Conservation (phyloP, 768 basidiomycete species). For the Podaxis mareebaensis region DNA sequence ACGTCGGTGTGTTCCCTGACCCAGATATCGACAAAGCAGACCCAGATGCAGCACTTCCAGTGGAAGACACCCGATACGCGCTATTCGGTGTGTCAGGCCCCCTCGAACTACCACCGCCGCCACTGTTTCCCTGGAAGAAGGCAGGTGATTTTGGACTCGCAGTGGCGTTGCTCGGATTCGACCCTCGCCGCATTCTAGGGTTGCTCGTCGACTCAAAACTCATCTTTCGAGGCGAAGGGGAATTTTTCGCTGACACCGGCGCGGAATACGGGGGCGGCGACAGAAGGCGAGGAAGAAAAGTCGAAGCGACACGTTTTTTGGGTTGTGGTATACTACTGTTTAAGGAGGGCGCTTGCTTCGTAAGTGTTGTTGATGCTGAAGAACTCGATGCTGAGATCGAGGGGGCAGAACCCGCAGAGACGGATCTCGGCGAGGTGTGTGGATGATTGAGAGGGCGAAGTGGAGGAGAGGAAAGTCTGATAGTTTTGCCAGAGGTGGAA, state of each 20-base stretch:
- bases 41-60: background rate
- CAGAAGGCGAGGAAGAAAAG: conserved; percentile 19
- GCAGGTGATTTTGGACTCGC: conserved; percentile 1
- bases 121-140: background rate
- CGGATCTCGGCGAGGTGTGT: background rate
- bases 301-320: conserved; percentile 9
- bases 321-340: background rate
- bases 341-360: background rate
- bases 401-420: background rate
- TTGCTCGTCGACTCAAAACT: background rate
- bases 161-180: background rate
- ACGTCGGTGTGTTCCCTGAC: background rate
- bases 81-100: background rate
- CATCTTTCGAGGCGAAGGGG: conserved; percentile 9
- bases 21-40: background rate
- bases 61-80: background rate
- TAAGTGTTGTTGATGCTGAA: background rate
- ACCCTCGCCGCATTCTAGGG: background rate
- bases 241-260: conserved; percentile 6
- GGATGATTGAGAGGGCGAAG: background rate
- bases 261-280: conserved; percentile 16
- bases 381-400: background rate
- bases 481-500: conserved; percentile 17
- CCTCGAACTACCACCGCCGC: background rate
- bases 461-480: conserved; percentile 20